Evolutionary conservation across 2,329 filamentous ascomycete genomes (phyloP).

Genomic region (Colletotrichum sp.): DNA sequence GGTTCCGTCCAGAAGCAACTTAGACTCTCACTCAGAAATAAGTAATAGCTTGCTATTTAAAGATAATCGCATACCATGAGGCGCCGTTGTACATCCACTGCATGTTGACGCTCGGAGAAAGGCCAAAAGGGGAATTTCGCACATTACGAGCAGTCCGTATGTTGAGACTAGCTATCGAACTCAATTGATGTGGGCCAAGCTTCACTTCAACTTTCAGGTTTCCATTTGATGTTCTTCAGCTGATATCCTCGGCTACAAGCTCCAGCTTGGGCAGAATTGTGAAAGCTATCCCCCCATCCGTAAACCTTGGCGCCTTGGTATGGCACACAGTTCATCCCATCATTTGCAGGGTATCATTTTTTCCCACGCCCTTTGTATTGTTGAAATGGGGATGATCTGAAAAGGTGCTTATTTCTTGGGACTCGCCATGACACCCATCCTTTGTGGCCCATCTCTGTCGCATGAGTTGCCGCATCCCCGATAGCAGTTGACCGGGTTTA

Average conservation of each 20-base stretch:
- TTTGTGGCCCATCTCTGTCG: background rate
- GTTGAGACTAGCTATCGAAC: background rate
- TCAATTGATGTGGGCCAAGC: background rate
- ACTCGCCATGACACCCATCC: rapidly evolving
- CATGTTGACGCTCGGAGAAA: background rate
- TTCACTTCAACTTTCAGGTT: background rate
- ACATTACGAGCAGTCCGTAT: background rate
- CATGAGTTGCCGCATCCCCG: background rate
- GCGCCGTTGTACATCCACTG: background rate
- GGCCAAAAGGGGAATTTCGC: background rate
- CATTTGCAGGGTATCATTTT: background rate
- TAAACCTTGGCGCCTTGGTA: background rate
- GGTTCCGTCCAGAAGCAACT: rapidly evolving
- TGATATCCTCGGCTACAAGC: background rate
- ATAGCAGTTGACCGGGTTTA: background rate
- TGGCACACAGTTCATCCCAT: background rate
- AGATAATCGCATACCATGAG: background rate
- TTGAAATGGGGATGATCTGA: too few species aligned
- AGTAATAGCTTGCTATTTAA: background rate
- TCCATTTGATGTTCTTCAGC: background rate
- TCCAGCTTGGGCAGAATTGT: background rate
- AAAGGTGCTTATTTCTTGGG: rapidly evolving
- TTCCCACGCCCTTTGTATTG: too few species aligned
- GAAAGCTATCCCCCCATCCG: background rate
- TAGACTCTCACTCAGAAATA: background rate